phyloP scores from a whole-genome alignment of 1,139 yeast species.

The Debaryomycetaceae sp. region DNA sequence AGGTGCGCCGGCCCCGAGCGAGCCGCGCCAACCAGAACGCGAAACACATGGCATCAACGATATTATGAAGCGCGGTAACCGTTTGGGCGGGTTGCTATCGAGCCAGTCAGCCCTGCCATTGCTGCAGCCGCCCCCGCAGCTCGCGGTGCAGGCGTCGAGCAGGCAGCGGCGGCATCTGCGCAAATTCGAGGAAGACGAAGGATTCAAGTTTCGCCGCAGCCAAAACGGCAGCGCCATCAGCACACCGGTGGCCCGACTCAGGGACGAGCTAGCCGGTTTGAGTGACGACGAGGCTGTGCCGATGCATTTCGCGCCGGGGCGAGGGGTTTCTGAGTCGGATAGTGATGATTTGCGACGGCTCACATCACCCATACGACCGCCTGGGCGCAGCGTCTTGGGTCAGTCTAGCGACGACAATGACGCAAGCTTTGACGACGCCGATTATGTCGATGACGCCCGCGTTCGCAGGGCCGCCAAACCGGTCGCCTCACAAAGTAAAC shows the following conservation, averaged over 20 bases:
- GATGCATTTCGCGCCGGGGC: neutral
- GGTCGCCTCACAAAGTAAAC: too few relatives aligned
- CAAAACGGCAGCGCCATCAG: slow-evolving; percentile 17
- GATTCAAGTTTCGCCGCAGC: slow-evolving; percentile 38
- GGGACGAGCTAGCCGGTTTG: slow-evolving; percentile 20
- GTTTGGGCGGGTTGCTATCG: slow-evolving; percentile 23
- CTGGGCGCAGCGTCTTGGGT: neutral
- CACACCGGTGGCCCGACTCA: slow-evolving; percentile 24
- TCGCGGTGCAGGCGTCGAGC: neutral
- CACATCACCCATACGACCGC: slow-evolving; percentile 9
- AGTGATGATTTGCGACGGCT: too few relatives aligned
- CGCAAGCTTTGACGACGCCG: slow-evolving; percentile 3
- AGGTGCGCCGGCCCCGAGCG: too few relatives aligned
- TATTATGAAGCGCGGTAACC: slow-evolving; percentile 20
- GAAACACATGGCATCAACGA: too few relatives aligned
- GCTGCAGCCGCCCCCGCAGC: slow-evolving; percentile 2
- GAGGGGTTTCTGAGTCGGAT: neutral
- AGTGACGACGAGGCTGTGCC: slow-evolving; percentile 14
- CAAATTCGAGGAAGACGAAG: slow-evolving; percentile 42
- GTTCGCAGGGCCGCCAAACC: slow-evolving; percentile 5
- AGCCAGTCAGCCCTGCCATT: slow-evolving; percentile 8
- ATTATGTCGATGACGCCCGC: slow-evolving; percentile 8
- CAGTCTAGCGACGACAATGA: neutral
- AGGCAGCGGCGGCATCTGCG: slow-evolving; percentile 7
- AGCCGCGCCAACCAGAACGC: too few relatives aligned